A percentile compares a stretch with the other conserved stretches of the same genome.
These are phyloP conservation scores for Ustilago tritici DNA, from an alignment of 1,284 basidiomycete genomes.

Conservation along the genomic window DNA sequence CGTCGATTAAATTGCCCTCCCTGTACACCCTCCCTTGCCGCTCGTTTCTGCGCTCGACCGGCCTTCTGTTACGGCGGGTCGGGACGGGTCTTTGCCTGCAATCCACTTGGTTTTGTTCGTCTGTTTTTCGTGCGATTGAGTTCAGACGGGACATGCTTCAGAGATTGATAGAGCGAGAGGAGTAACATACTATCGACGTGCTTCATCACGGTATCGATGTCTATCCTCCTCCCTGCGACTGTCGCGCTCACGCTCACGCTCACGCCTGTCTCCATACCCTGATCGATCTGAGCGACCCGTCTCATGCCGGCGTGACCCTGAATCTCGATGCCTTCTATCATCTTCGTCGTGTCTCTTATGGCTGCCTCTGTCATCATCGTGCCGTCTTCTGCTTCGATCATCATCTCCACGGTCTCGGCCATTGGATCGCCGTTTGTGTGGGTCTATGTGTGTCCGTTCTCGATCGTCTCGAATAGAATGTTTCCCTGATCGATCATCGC, in stretches of 20 bases:
- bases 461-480: neutral
- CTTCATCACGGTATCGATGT: conserved; percentile 12
- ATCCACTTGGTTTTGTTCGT: too few relatives aligned
- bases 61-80: too few relatives aligned
- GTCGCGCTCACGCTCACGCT: conserved; percentile 19
- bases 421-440: conserved; percentile 1
- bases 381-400: neutral
- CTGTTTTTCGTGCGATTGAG: neutral
- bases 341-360: conserved; percentile 13
- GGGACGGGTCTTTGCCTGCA: too few relatives aligned
- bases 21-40: too few relatives aligned
- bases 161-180: neutral
- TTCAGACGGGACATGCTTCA: neutral
- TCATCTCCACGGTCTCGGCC: conserved; percentile 12
- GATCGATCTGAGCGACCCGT: conserved; percentile 19
- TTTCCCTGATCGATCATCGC: neutral
- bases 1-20: too few relatives aligned
- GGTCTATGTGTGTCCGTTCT: conserved; percentile 1
- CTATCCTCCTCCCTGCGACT: conserved; percentile 11
- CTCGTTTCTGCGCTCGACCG: too few relatives aligned
- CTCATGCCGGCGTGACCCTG: conserved; percentile 18
- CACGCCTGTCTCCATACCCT: conserved; percentile 8
- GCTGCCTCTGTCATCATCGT: conserved; percentile 19
- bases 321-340: conserved; percentile 19
- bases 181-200: conserved; percentile 9